phyloP scores from a whole-genome alignment of 495 filamentous ascomycete species.

The Penicillium canescens region DNA sequence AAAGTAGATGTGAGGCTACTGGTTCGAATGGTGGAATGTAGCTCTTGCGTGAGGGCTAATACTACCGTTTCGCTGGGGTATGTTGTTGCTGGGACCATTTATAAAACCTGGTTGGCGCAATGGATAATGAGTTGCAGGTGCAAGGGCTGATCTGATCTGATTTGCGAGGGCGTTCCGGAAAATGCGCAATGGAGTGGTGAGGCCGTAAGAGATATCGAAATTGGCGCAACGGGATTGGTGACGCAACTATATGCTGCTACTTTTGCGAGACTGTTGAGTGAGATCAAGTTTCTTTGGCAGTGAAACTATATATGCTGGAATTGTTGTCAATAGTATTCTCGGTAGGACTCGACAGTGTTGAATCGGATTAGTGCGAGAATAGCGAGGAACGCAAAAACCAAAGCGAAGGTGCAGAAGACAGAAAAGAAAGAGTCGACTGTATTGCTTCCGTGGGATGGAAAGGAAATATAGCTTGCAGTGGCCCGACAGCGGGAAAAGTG shows the following conservation, averaged over 20 bases:
- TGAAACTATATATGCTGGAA: slow-evolving; percentile 15
- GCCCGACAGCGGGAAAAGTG: neutral
- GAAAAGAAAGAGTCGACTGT: neutral
- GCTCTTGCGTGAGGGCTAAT: slow-evolving; percentile 3
- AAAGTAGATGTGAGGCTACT: neutral
- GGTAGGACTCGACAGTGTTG: neutral
- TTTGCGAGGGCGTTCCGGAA: neutral
- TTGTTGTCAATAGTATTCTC: neutral
- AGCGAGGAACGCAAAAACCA: neutral
- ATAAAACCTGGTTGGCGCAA: slow-evolving; percentile 7
- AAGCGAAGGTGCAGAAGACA: neutral
- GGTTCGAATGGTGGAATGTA: neutral
- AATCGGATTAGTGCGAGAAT: neutral
- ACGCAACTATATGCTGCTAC: slow-evolving; percentile 18
- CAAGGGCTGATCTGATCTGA: slow-evolving; percentile 8
- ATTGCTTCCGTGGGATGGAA: neutral
- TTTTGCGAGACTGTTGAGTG: slow-evolving; percentile 11
- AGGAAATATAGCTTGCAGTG: neutral
- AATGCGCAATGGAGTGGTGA: slow-evolving; percentile 6
- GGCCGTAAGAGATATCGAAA: neutral
- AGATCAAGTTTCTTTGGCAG: slow-evolving; percentile 13
- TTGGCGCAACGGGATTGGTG: slow-evolving; percentile 15
- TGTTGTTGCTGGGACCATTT: neutral
- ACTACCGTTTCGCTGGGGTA: slow-evolving; percentile 3
- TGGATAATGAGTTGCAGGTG: slow-evolving; percentile 7